Evolutionary conservation across 805 yeast genomes (phyloP), one percentile per base, ranked within the genome.

Genomic region (Nakazawaea holstii): DNA sequence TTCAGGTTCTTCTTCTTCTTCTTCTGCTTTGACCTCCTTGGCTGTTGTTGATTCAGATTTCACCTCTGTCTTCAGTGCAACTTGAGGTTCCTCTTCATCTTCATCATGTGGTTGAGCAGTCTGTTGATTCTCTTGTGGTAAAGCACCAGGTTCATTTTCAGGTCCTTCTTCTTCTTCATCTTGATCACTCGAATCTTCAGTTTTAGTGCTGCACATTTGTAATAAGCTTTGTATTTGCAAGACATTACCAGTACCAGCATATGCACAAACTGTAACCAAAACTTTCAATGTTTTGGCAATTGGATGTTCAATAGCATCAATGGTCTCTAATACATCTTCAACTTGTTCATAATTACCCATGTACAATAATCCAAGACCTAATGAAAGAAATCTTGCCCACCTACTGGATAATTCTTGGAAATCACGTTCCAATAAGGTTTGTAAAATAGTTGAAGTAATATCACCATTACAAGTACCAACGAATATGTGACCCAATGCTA

Each of bases 391-490:
- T 56, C 89, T 80, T 42, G 88, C 81, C 89, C 95, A 92, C 62
- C 87, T 87, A 55, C 87, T 82, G 42, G 85, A 79, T 56, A 94
- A 74, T 60, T 90, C 96, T 24, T 72, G 64, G 39, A 80, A 76
- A 47, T 84, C 86, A 58, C 97, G 82, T 64, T 94, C 99, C 59
- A 94, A 74, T 52, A 94, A 73, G 2, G 96, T 84, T 67, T 90
- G 96, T 59, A 94, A 74, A 53, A 94, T 88, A 4, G 96, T 79
- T n/a, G 95, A 84, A 0, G 97, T 87, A 57, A 90, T 82, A 56
- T 91, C 97, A 51, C 97, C 96, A 64, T 92, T 84, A 60, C 96
- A 88, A 6, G 97, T 86, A 45, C 99, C 99, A 37, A 92, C 97
- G 63, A 87, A 94, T 1, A 89, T 86, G 59, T 91, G 96, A 41